These are phyloP conservation scores for Colletotrichum tofieldiae DNA, from an alignment of 2,329 filamentous ascomycete species.

Conservation along the genomic window DNA sequence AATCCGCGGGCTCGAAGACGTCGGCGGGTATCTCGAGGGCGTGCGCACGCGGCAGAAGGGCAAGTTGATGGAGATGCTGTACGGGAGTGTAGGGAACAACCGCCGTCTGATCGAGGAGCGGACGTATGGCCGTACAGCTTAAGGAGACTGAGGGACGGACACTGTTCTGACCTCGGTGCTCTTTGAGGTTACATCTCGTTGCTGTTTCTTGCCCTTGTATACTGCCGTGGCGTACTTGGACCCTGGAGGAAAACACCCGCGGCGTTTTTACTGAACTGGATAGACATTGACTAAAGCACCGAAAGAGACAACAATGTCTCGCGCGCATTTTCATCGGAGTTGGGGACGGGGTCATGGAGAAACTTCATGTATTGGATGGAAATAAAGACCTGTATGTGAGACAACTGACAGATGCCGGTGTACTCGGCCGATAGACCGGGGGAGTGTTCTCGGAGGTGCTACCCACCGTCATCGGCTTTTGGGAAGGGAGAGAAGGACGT, in stretches of 20 bases:
- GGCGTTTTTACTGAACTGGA: slow-evolving; percentile 19
- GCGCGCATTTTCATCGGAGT: slow-evolving; percentile 38
- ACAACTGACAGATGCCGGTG: not conserved
- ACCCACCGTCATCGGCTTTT: not conserved
- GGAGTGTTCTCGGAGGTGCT: no score
- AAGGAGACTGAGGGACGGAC: not conserved
- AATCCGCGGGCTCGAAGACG: slow-evolving; percentile 85
- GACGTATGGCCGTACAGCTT: slow-evolving; percentile 35
- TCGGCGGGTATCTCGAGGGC: slow-evolving; percentile 82
- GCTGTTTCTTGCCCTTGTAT: slow-evolving; percentile 9
- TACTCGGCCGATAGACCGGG: not conserved
- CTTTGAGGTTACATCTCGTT: not conserved
- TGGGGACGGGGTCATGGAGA: slow-evolving; percentile 31
- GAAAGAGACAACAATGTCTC: not conserved
- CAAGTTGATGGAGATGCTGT: slow-evolving; percentile 86
- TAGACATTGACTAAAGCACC: slow-evolving; percentile 7
- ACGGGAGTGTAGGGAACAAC: slow-evolving; percentile 63
- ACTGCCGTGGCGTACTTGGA: slow-evolving; percentile 19
- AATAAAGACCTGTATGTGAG: slow-evolving; percentile 13
- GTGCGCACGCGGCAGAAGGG: slow-evolving; percentile 86
- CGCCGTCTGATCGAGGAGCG: slow-evolving; percentile 53
- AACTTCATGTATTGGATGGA: not conserved
- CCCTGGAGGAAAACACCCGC: slow-evolving; percentile 10
- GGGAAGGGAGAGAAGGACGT: not conserved
- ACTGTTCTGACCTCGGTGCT: not conserved